These are phyloP conservation scores for Ogataea nonfermentans DNA, from an alignment of 805 yeast species.

Conservation along the genomic window DNA sequence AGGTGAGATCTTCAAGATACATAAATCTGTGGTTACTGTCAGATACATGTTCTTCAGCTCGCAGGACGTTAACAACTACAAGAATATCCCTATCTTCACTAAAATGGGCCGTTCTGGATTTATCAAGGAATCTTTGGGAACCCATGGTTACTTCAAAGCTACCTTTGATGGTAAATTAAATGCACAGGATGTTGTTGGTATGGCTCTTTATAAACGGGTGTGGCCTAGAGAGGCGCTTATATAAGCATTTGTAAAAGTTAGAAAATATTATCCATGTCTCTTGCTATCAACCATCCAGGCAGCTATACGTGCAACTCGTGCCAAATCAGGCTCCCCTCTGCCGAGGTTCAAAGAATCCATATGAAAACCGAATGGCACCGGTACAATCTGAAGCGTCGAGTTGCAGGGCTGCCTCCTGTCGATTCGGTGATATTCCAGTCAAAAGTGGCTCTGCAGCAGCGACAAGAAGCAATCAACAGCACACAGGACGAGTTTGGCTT, in stretches of 20 bases:
- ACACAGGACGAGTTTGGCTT: constrained; percentile 59
- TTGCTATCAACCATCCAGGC: constrained; percentile 23
- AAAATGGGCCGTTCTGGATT: constrained; percentile 91
- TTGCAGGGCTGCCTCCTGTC: constrained; percentile 77
- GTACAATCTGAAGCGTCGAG: constrained; percentile 89
- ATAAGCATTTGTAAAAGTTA: constrained; percentile 12
- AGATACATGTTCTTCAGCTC: constrained; percentile 96
- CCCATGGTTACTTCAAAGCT: constrained; percentile 97
- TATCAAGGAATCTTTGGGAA: constrained; percentile 93
- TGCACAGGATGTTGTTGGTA: constrained; percentile 90
- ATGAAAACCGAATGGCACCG: constrained; percentile 99
- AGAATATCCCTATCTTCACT: constrained; percentile 88
- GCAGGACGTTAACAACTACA: constrained; percentile 85
- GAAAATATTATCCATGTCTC: not conserved
- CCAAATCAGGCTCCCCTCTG: constrained; percentile 70
- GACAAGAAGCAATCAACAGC: constrained; percentile 18
- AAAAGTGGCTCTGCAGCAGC: constrained; percentile 30
- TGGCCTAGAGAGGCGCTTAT: constrained; percentile 63
- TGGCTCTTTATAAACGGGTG: constrained; percentile 89
- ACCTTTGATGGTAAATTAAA: constrained; percentile 86
- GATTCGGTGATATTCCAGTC: constrained; percentile 28
- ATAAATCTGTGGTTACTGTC: constrained; percentile 85
- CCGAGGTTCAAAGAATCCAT: constrained; percentile 84
- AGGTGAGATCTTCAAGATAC: constrained; percentile 94
- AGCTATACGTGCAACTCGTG: constrained; percentile 83